These are phyloP conservation scores for Plenodomus tracheiphilus DNA, from an alignment of 2,329 filamentous ascomycete species.

Conservation along the genomic window DNA sequence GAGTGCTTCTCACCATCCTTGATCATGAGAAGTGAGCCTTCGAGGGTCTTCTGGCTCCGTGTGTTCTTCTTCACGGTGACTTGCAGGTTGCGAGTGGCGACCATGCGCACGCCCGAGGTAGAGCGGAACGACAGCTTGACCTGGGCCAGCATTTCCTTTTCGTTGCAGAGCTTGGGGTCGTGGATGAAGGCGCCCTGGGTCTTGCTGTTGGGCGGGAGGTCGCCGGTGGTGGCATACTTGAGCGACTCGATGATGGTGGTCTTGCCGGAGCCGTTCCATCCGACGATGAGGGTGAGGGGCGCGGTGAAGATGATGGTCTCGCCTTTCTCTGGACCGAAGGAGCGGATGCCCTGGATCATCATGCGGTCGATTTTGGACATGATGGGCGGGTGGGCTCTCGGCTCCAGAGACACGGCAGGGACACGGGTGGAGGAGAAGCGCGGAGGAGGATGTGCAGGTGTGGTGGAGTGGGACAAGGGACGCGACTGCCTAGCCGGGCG, in stretches of 20 bases:
- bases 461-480: not conserved
- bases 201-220: constrained; percentile 86
- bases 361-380: constrained; percentile 80
- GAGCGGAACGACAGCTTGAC: constrained; percentile 87
- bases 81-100: constrained; percentile 81
- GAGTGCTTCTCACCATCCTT: constrained; percentile 79
- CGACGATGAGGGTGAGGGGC: constrained; percentile 93
- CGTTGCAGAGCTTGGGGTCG: constrained; percentile 88
- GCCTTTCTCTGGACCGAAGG: constrained; percentile 74
- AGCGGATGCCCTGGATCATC: constrained; percentile 80
- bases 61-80: constrained; percentile 82
- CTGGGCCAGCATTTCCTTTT: constrained; percentile 87
- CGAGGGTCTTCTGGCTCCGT: constrained; percentile 79
- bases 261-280: constrained; percentile 96
- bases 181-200: constrained; percentile 92
- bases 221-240: constrained; percentile 95
- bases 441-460: not conserved
- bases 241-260: constrained; percentile 99
- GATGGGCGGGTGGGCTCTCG: constrained; percentile 2
- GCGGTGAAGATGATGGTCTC: constrained; percentile 87
- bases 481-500: constrained; percentile 7
- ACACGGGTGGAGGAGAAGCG: not conserved
- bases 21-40: constrained; percentile 74
- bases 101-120: constrained; percentile 76
- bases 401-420: not conserved